Evolutionary conservation across 495 filamentous ascomycete genomes (phyloP).

Genomic region (Chaetomium tenue): DNA sequence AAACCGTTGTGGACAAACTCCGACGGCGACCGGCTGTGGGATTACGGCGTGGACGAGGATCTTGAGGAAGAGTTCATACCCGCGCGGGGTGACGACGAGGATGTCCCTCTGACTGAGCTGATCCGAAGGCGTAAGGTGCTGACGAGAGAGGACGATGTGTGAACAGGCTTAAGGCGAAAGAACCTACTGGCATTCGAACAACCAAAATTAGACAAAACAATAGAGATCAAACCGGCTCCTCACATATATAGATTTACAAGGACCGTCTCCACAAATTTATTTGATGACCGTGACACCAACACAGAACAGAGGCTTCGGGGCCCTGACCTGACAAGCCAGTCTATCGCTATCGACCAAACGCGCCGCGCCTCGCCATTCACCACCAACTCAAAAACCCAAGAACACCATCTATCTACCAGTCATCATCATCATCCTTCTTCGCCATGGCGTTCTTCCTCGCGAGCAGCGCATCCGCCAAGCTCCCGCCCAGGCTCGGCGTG

Average conservation of each 20-base stretch:
- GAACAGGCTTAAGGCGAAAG: neutral
- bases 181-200: neutral
- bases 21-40: slow-evolving; percentile 79
- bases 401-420: slow-evolving; percentile 49
- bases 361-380: slow-evolving; percentile 1
- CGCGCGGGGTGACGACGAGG: slow-evolving; percentile 54
- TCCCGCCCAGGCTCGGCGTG: slow-evolving; percentile 71
- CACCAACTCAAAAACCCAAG: neutral
- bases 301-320: neutral
- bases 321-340: neutral
- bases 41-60: slow-evolving; percentile 90
- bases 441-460: slow-evolving; percentile 65
- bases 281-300: neutral
- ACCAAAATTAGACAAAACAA: neutral
- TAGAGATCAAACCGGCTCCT: neutral
- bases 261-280: neutral
- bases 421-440: slow-evolving; percentile 71
- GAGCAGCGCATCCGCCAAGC: slow-evolving; percentile 77
- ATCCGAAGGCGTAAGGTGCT: slow-evolving; percentile 50
- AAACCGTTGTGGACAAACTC: slow-evolving; percentile 75
- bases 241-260: neutral
- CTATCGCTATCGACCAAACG: neutral
- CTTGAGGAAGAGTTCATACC: slow-evolving; percentile 58
- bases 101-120: slow-evolving; percentile 73
- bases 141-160: slow-evolving; percentile 30